Evolutionary conservation across 2,329 filamentous ascomycete species (phyloP), one percentile per base, ranked within the genome.

Genomic region (Atkinsonella texensis): DNA sequence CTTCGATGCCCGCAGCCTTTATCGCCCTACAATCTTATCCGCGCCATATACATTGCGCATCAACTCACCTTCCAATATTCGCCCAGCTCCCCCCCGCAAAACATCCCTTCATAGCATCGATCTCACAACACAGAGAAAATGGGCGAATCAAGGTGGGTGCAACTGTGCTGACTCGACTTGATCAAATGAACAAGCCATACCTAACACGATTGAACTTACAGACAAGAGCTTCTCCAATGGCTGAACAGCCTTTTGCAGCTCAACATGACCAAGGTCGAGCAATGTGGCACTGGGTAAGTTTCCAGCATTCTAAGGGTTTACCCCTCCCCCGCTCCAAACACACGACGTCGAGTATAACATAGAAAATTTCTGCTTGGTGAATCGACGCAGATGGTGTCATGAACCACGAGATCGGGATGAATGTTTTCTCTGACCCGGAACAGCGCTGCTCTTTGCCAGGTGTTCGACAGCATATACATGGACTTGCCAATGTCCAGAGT

Each of bases 181-280:
- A 23, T 42, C 10, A 28, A 15, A 39, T 44, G 31, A 49, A 40
- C 48, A 39, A 11, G 31, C 23, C 47, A 38, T 38, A 51, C 32
- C 62, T 63, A 46, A 63, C 56, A 39, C 28, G 33, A 12, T 18
- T n/a, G n/a, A n/a, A 51, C 53, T 33, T 57, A 53, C 63, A 97
- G 93, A 77, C 93, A 98, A 74, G 93, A 98, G 75, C 82, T 98
- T 62, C 78, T 98, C 62, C 80, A 84, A 73, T 98, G 93, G 93
- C 77, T 97, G 60, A 98, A 98, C 78, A 91, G 87, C 78, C 86
- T 98, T 56, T 83, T 98, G 49, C 89, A 96, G 75, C 85, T 98
- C 65, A 98, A 97, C 75, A 83, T 98, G 63, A 97, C 87, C 63
- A 97, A 96, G 74, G 89, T 98, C 68, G 93, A 98, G 75, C 93